Conservation (phyloP, 495 filamentous ascomycete species). For the Stereocaulon alpinum region DNA sequence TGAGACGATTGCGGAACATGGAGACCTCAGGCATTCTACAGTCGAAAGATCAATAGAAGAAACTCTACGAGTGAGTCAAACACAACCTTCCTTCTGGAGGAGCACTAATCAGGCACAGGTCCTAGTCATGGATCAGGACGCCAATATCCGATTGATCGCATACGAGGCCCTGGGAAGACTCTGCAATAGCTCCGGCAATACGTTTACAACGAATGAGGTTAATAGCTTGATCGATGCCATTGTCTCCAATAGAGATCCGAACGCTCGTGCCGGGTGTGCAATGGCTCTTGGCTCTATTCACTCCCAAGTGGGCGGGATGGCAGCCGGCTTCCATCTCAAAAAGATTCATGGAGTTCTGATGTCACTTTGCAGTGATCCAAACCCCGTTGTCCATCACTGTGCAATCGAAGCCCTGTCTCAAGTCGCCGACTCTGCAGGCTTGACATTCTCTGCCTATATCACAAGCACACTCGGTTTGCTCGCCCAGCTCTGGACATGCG, state of each 20-base stretch:
- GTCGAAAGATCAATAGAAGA: slow-evolving; percentile 86
- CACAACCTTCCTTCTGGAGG: neutral
- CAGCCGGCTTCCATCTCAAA: slow-evolving; percentile 92
- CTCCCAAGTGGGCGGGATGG: slow-evolving; percentile 93
- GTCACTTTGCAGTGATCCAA: slow-evolving; percentile 93
- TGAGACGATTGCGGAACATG: slow-evolving; percentile 61
- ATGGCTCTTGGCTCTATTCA: slow-evolving; percentile 90
- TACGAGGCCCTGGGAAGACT: slow-evolving; percentile 83
- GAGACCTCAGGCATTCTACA: slow-evolving; percentile 59
- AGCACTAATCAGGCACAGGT: slow-evolving; percentile 30
- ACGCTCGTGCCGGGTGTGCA: slow-evolving; percentile 85
- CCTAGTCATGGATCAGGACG: slow-evolving; percentile 72
- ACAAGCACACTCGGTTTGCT: slow-evolving; percentile 86
- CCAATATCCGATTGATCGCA: slow-evolving; percentile 73
- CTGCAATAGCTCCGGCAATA: slow-evolving; percentile 78
- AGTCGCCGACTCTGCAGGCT: slow-evolving; percentile 83
- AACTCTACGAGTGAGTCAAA: slow-evolving; percentile 49
- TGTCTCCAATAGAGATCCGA: slow-evolving; percentile 84
- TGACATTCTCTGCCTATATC: slow-evolving; percentile 84
- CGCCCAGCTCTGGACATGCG: slow-evolving; percentile 79
- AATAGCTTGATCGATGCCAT: slow-evolving; percentile 91
- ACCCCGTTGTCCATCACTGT: slow-evolving; percentile 93
- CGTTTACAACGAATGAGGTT: slow-evolving; percentile 79
- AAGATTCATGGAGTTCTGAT: slow-evolving; percentile 90
- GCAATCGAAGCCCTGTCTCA: slow-evolving; percentile 79